Evolutionary conservation across 1,284 basidiomycete genomes (phyloP), one percentile per base, ranked within the genome.

Genomic region (Papiliotrema terrestris): DNA sequence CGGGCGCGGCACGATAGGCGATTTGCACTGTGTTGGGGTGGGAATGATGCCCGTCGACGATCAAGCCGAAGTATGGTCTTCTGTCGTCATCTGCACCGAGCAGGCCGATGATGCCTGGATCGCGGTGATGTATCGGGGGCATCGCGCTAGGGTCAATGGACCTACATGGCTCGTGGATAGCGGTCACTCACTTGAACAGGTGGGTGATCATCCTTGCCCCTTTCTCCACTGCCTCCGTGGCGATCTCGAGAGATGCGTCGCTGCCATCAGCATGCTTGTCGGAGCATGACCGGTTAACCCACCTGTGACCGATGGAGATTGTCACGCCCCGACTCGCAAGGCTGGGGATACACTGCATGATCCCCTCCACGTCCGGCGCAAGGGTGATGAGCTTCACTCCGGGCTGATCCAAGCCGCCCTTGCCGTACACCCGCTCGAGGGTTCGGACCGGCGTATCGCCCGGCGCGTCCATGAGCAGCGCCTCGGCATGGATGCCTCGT

Each of bases 41-140:
- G 25, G 85, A 88, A 72, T 95, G 91, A 55, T 91, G 85, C 0
- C 91, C 91, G 70, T 95, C 91, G 13, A 91, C 90, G 58, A 95
- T 95, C 57, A 94, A 78, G 52, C 88, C 90, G 68, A 89, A 95
- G 76, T 84, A 92, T 19, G 91, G 90, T 57, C 88, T 79, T 65
- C 83, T 82, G 60, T 86, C 85, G n/a, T 87, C 88, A 20, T 87
- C 83, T 11, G 46, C 36, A 26, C 90, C 90, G 43, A 95, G 79
- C 6, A 94, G 81, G 26, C 91, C 91, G 57, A 94, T 91, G 65
- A 94, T 89, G 14, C 75, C 75, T 9, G 74, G 73, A 55, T 75
- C 70, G 26, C 72, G 66, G 58, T 77, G 72, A 58, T 74, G 66
- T 38, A 69, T 61, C 3, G 67, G 66, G 2, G 67, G 66, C 65